Base-by-base conservation (phyloP, 331 rosid genomes). In the Saraca asoca region DNA sequence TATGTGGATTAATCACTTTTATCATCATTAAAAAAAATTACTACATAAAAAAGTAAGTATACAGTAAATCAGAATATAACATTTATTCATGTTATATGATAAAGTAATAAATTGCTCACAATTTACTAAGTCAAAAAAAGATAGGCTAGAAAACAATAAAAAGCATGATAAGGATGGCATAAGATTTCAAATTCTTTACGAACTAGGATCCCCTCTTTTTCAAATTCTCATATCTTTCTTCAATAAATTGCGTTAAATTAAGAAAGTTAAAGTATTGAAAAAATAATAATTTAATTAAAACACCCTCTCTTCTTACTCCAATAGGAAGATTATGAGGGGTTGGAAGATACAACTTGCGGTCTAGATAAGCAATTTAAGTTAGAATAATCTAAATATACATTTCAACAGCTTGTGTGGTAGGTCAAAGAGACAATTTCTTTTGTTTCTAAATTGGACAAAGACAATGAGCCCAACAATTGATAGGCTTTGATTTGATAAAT, bases 261-360 rank as follows among this genome's bases (percentile, higher is more conserved):
- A 58, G 12, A 18, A 69, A 48, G 14, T 18, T 20, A 8, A 17
- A 19, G 38, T 50, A 49, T 49, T 37, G 7, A 35, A 39, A 61
- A n/a, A 44, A 37, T 35, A 46, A 61, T 53, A 35, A 20, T 53
- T 60, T 37, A 49, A 35, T 56, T 29, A 19, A 65, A 49, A 34
- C 67, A 24, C 31, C 16, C 11, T 57, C 13, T 37, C 38, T 15
- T 57, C 29, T 50, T 55, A 17, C 20, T 20, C 3, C 17, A 38
- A 10, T 0, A 49, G 43, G 12, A 13, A 18, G 55, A 63, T 5
- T 44, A 44, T 34, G 64, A 48, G 19, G 31, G 37, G 60, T 53
- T 54, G 9, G 51, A 45, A 59, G 63, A 66, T 34, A 41, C 57
- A 54, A 39, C 12, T 38, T 46, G 53, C 20, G 14, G 9, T 43